Base-by-base conservation (phyloP, 83 land plant species). In the Diphasiastrum complanatum region DNA sequence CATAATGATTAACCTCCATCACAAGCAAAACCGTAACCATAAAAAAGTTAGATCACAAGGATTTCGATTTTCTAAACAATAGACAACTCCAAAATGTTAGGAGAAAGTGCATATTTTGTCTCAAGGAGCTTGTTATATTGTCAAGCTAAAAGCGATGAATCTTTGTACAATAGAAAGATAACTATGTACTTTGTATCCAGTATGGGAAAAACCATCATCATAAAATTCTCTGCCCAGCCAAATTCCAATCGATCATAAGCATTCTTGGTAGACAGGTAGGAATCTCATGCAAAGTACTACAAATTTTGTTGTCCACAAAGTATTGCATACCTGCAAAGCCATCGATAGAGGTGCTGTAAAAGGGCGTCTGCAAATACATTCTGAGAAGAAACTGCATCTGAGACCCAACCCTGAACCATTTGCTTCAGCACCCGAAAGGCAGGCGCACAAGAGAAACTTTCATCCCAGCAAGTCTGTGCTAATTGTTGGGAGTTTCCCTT, bases 341-440 rank as follows among this genome's bases (percentile, higher is more conserved):
- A 95, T 10, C 99, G 77, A 58, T 95, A 86, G 22, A 95, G 69
- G 73, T 95, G 91, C 47, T 95, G 99, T 68, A 95, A 58, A 52
- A 95, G 65, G 45, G 84, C 86, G 80, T 95, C 99, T 38, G 99
- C 96, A 73, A 79, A 95, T 3, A 77, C 74, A 66, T 95, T 95
- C 38, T 89, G 91, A 50, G 85, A 89, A 38, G 88, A 76, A 31
- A 86, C 81, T 32, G 96, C 99, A 79, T 95, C 99, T 33, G 79
- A 54, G 28, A 95, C 74, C 76, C 99, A 95, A 57, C 92, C 81
- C 32, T 83, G 84, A 6, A 89, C 84, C 63, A 95, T 71, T 61
- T 86, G 99, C 70, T 95, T 95, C 47, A 95, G 64, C 1, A 95
- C 83, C 52, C 82, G 89, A 61, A 95, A 89, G 30, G 99, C 89